Conservation (phyloP, 257 asterid species). For the Vinca minor region DNA sequence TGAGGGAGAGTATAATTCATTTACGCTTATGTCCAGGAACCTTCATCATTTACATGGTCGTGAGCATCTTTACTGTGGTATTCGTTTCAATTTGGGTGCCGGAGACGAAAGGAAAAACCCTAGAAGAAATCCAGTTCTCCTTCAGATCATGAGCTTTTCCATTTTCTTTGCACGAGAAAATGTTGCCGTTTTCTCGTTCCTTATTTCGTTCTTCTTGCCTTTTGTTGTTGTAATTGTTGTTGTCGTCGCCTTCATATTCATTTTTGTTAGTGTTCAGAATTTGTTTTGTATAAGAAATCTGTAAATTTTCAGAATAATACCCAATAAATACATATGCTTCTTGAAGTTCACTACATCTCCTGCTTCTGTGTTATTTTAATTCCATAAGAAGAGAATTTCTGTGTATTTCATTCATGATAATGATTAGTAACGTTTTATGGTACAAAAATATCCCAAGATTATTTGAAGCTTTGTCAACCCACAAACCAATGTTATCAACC, state of each 20-base stretch:
- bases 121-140: constrained; percentile 68
- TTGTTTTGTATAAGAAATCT: not conserved
- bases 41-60: constrained; percentile 40
- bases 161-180: too few relatives aligned
- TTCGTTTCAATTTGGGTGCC: constrained; percentile 66
- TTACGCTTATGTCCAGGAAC: constrained; percentile 42
- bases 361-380: too few relatives aligned
- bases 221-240: not conserved
- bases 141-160: constrained; percentile 41
- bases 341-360: too few relatives aligned
- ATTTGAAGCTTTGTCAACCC: too few relatives aligned
- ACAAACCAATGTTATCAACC: too few relatives aligned
- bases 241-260: constrained; percentile 5
- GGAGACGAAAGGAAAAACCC: constrained; percentile 77
- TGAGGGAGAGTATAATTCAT: too few relatives aligned
- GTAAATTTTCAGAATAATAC: too few relatives aligned
- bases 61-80: constrained; percentile 35
- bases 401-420: too few relatives aligned
- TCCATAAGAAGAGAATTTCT: too few relatives aligned
- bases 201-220: not conserved
- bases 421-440: too few relatives aligned
- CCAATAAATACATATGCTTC: not conserved
- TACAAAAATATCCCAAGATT: too few relatives aligned
- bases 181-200: too few relatives aligned
- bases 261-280: not conserved